These are phyloP conservation scores for Naganishia vishniacii DNA, from an alignment of 768 basidiomycete genomes.

Conservation along the genomic window DNA sequence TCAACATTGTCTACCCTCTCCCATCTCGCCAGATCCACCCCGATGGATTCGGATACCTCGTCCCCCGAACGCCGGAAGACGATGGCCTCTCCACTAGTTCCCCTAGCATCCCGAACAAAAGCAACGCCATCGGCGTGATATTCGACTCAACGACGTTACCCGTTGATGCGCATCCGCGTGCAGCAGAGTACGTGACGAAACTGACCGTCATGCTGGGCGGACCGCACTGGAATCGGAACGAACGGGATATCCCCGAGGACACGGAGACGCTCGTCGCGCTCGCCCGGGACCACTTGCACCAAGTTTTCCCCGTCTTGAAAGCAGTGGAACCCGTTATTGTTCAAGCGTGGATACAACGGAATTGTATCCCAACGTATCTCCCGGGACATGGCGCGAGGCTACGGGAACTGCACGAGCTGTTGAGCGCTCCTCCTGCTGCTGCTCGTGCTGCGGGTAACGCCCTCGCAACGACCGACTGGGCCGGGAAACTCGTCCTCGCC, in stretches of 20 bases:
- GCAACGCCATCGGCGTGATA: conserved; percentile 64
- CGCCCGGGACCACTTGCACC: conserved; percentile 33
- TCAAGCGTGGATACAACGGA: conserved; percentile 50
- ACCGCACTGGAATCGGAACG: conserved; percentile 57
- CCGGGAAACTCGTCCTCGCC: conserved; percentile 57
- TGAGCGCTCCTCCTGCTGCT: too few relatives aligned
- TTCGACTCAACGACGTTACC: conserved; percentile 79
- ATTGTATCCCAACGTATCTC: conserved; percentile 72
- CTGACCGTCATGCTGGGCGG: conserved; percentile 88
- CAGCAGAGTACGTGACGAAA: conserved; percentile 57
- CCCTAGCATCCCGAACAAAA: conserved; percentile 48
- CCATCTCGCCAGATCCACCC: conserved; percentile 61
- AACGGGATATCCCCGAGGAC: conserved; percentile 26
- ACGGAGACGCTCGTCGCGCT: conserved; percentile 10
- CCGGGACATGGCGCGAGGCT: conserved; percentile 71
- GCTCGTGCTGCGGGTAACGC: too few relatives aligned
- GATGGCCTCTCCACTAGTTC: not conserved
- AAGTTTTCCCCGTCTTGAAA: conserved; percentile 37
- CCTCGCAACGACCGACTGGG: too few relatives aligned
- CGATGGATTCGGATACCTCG: conserved; percentile 86
- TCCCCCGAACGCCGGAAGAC: conserved; percentile 57
- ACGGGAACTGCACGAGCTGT: conserved; percentile 55
- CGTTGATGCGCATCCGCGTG: conserved; percentile 54
- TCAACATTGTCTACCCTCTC: conserved; percentile 74
- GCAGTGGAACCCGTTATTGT: conserved; percentile 36